phyloP scores from a whole-genome alignment of 345 rosid species.

The Dipteronia sinensis region DNA sequence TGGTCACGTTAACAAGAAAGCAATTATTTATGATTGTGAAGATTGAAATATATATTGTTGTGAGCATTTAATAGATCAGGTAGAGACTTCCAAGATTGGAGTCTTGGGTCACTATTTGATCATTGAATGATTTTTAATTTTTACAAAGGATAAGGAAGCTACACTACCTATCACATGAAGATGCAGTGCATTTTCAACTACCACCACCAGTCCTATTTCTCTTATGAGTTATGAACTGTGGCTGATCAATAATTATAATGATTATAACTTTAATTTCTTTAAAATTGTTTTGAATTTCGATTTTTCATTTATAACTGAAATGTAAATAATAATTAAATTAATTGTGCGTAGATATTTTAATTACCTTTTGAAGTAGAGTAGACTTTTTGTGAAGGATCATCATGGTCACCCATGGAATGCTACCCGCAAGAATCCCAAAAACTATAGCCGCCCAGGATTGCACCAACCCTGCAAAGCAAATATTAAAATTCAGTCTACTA shows the following conservation, averaged over 20 bases:
- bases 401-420: slow-evolving; percentile 94
- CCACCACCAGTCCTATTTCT: background rate
- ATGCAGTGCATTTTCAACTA: background rate
- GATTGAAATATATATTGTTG: too few species aligned
- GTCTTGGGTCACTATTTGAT: background rate
- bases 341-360: background rate
- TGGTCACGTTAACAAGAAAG: background rate
- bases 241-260: background rate
- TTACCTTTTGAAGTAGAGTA: slow-evolving; percentile 63
- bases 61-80: background rate
- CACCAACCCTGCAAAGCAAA: slow-evolving; percentile 53
- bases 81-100: background rate
- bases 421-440: slow-evolving; percentile 74
- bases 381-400: slow-evolving; percentile 87
- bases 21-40: background rate
- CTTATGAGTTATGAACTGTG: background rate
- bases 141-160: background rate
- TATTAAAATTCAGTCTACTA: background rate
- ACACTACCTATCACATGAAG: background rate
- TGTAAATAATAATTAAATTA: too few species aligned
- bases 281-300: too few species aligned
- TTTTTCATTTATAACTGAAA: too few species aligned
- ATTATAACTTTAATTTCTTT: too few species aligned
- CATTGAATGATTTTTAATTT: background rate
- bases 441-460: slow-evolving; percentile 94